Evolutionary conservation across 805 yeast genomes (phyloP).

Genomic region (Candida krabiensis): DNA sequence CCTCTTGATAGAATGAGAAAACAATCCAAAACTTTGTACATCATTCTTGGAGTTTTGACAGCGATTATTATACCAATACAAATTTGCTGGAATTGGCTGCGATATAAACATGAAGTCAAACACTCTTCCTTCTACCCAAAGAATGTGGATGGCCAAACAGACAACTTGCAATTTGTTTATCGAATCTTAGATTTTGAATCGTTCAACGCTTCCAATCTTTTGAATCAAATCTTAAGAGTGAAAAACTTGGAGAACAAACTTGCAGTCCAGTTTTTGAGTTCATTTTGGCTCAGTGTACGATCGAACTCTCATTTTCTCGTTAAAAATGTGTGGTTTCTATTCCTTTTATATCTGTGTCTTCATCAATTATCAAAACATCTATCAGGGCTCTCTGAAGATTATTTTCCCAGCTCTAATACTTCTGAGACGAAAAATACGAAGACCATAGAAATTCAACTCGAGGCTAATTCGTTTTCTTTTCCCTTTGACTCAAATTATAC

Average conservation of each 20-base stretch:
- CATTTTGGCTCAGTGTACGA: conserved; percentile 17
- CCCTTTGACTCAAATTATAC: neutral
- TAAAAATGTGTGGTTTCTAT: conserved; percentile 7
- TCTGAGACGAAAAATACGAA: too few relatives aligned
- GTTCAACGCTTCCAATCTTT: conserved; percentile 4
- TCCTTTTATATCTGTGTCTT: conserved; percentile 6
- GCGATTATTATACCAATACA: conserved; percentile 4
- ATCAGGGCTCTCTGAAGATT: too few relatives aligned
- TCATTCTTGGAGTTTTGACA: conserved; percentile 2
- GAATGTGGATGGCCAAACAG: conserved; percentile 7
- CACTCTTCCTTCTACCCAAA: conserved; percentile 6
- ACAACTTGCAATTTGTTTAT: conserved; percentile 11
- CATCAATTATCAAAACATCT: neutral
- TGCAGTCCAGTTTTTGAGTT: conserved; percentile 8
- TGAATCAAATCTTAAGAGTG: conserved; percentile 1
- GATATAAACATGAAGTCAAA: conserved; percentile 14
- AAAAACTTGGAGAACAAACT: conserved; percentile 2
- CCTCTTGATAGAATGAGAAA: neutral
- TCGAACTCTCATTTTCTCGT: conserved; percentile 10
- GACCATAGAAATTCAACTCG: neutral
- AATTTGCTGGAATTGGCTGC: conserved; percentile 17
- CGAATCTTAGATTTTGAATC: conserved; percentile 16
- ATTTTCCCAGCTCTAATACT: too few relatives aligned
- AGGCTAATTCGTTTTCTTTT: neutral
- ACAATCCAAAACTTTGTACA: too few relatives aligned